phyloP scores from a whole-genome alignment of 257 asterid genomes.

The Scutellaria barbata region DNA sequence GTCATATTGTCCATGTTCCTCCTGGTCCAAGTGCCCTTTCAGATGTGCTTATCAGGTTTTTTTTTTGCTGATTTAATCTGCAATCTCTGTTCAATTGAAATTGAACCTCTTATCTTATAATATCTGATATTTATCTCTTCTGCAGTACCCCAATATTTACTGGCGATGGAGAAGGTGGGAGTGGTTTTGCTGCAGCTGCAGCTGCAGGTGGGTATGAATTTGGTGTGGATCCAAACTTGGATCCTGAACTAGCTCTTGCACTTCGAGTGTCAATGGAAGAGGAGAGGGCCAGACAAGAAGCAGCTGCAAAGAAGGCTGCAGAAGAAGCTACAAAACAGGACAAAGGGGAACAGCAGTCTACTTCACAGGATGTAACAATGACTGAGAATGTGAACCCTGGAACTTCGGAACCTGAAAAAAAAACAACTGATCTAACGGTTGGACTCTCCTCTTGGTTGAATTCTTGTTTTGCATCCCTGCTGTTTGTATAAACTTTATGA shows the following conservation, averaged over 20 bases:
- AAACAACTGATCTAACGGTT: conserved; percentile 70
- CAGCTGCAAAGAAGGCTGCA: conserved; percentile 95
- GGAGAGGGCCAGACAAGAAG: conserved; percentile 99
- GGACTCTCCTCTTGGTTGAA: conserved; percentile 22
- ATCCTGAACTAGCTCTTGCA: conserved; percentile 99
- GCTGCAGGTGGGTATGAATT: conserved; percentile 94
- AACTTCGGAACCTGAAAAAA: conserved; percentile 73
- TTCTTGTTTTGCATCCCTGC: conserved; percentile 27
- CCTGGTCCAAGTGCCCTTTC: conserved; percentile 94
- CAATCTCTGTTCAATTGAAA: conserved; percentile 15
- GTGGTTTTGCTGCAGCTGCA: conserved; percentile 87
- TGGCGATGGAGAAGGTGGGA: conserved; percentile 97
- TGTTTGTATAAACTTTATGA: conserved; percentile 23
- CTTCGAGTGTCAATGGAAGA: conserved; percentile 99
- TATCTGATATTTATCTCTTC: conserved; percentile 25
- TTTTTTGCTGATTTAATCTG: conserved; percentile 31
- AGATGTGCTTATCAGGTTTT: conserved; percentile 91
- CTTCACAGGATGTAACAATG: conserved; percentile 82
- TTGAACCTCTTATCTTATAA: conserved; percentile 9
- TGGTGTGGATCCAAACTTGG: conserved; percentile 99
- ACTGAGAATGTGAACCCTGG: conserved; percentile 65
- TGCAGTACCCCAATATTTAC: conserved; percentile 92
- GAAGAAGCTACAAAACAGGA: conserved; percentile 79
- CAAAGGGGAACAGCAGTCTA: conserved; percentile 68
- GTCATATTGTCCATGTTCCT: conserved; percentile 95